These are phyloP conservation scores for Cytospora mali DNA, from an alignment of 2,329 filamentous ascomycete genomes.

Conservation along the genomic window DNA sequence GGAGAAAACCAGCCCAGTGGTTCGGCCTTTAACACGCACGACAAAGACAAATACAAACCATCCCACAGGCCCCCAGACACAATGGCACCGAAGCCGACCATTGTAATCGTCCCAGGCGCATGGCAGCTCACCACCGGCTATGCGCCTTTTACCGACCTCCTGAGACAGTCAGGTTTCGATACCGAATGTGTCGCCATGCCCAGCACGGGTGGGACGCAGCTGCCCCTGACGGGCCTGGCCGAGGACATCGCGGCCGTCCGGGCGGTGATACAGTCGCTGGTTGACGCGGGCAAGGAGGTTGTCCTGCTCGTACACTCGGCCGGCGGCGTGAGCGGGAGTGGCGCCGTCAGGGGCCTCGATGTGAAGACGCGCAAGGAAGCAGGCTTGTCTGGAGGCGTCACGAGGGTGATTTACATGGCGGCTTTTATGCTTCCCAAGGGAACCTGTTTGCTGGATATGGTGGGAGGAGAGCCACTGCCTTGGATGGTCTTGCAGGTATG, in stretches of 20 bases:
- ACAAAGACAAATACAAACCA: background rate
- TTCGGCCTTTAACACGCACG: too few relatives aligned
- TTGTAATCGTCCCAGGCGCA: constrained; percentile 21
- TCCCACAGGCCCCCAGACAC: background rate
- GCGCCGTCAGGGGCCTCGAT: constrained; percentile 41
- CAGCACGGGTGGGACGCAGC: constrained; percentile 12
- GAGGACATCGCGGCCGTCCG: constrained; percentile 22
- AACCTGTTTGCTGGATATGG: constrained; percentile 24
- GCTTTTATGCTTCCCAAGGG: constrained; percentile 38
- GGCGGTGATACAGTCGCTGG: constrained; percentile 30
- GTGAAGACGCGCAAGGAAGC: constrained; percentile 37
- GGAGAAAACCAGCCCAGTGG: too few relatives aligned
- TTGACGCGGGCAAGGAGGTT: constrained; percentile 43
- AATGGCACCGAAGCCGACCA: constrained; percentile 15
- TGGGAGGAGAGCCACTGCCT: constrained; percentile 25
- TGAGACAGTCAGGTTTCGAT: constrained; percentile 1
- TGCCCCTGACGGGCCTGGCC: constrained; percentile 18
- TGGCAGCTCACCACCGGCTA: constrained; percentile 16
- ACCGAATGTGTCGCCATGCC: constrained; percentile 12
- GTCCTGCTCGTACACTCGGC: constrained; percentile 48
- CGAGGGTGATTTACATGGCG: constrained; percentile 40
- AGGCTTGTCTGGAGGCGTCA: constrained; percentile 43
- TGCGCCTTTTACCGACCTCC: constrained; percentile 8
- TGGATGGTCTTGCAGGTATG: constrained; percentile 29
- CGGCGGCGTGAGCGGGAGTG: constrained; percentile 44